Base-by-base conservation (phyloP, 2,329 filamentous ascomycete genomes). In the Zelopaecilomyces penicillatus region DNA sequence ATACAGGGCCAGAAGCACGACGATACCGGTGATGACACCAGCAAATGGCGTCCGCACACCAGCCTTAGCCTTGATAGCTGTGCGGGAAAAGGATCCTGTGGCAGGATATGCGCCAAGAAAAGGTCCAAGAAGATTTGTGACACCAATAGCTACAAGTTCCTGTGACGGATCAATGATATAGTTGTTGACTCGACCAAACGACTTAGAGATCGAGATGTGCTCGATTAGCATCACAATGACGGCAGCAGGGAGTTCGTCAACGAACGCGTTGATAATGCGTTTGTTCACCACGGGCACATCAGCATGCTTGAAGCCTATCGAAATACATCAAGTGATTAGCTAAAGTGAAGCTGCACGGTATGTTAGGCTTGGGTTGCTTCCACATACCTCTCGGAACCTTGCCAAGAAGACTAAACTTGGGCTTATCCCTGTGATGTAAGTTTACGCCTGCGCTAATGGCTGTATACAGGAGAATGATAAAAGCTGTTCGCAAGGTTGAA, bases 61-160 rank as follows among this genome's bases (percentile, higher is more conserved):
- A 43, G 88, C 87, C 67, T 95, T 95, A n/a, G 88, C 87, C 65
- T 94, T 94, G 70, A 95, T 94, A 41, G 88, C 89, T 26, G 88
- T 95, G 49, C 88, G 80, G 6, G 86, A 91, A 71, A 95, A 95
- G 2, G 88, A 94, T 5, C 88, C 89, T 8, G 88, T 95, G 0
- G 87, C 85, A 4, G 88, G 87, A 55, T 94, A 95, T 2, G 74
- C 87, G 42, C 88, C 85, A 2, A 91, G 69, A 69, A 93, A 91
- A 7, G 86, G 82, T 12, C 82, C 84, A 7, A 90, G 73, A 31
- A 89, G 65, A 59, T 90, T 90, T 33, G 76, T 79, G 3, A 88
- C 76, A 51, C 85, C 85, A 54, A 89, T 87, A 32, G 83, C 85
- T 29, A 90, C 82, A 41, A 90, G 68, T 59, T 90, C 85, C 60